Base-by-base conservation (phyloP, 768 basidiomycete species). In the Cubamyces sp. region DNA sequence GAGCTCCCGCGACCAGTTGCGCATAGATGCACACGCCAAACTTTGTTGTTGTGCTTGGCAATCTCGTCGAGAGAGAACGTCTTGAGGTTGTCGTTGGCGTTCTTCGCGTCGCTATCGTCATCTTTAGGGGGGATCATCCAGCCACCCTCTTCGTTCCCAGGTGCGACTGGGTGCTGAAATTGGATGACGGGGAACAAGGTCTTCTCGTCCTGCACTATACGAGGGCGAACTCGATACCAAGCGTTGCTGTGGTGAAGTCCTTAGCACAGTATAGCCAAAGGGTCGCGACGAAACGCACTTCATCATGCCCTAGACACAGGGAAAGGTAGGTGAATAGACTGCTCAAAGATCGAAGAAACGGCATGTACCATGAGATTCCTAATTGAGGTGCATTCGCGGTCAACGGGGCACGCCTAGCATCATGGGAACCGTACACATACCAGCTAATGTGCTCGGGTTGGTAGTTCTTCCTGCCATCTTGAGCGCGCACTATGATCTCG, bases 1-100 rank as follows among this genome's bases (percentile, higher is more conserved):
- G 7, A 52, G 4, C 19, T 3, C 11, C 26, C 52, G 12, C 14
- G 21, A 15, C 14, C 42, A 25, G 14, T 19, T 3, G 19, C n/a
- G 18, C 1, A 18, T 18, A 42, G 28, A 34, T 49, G 14, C 12
- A 3, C 8, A 7, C 34, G 34, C 1, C 34, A 34, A 9, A 60
- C 67, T 62, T 49, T 73, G 34, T 68, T 78, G 72, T 80, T 79
- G 67, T 84, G 77, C 71, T 77, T 75, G 37, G 72, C 73, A 26
- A 79, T 74, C 54, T 79, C 77, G 37, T 81, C 81, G 8, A 76
- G 64, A 1, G 78, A 75, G 64, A 70, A 62, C 15, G 39, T 48
- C 57, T 58, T 61, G 25, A 49, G 19, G 11, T 54, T 50, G 14
- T 49, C 57, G 16, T 53, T 41, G 30, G n/a, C 43, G 39, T 40